Percentiles rank a stretch among this genome's conserved stretches.
Evolutionary conservation across 257 asterid species (phyloP).

Genomic region (Solanum chiquidenum): DNA sequence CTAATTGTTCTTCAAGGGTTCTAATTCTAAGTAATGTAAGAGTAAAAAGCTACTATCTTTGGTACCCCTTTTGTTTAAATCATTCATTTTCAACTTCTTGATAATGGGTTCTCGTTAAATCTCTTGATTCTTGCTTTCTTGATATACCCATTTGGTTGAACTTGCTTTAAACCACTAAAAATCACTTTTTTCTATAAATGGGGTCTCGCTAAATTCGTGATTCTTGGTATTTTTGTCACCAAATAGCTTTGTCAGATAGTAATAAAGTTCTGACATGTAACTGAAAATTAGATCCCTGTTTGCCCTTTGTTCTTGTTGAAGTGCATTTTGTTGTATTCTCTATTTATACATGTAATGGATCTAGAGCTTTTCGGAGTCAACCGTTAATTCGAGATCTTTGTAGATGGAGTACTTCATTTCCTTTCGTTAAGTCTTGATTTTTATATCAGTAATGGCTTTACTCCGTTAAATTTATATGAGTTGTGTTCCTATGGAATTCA

Average conservation of each 20-base stretch:
- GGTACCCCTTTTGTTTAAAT: background rate
- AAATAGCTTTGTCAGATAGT: background rate
- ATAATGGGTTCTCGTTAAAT: constrained; percentile 1
- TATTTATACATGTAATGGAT: background rate
- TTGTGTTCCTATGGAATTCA: background rate
- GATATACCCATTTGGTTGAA: background rate
- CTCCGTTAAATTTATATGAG: background rate
- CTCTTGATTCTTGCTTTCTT: background rate
- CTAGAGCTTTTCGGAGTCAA: background rate
- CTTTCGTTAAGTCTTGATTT: background rate
- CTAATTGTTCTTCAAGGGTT: background rate
- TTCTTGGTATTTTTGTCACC: background rate
- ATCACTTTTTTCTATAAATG: background rate
- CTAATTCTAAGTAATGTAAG: background rate
- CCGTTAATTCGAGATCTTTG: background rate
- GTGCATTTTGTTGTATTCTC: background rate
- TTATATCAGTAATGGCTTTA: background rate
- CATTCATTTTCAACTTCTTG: background rate
- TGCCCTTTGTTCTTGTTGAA: background rate
- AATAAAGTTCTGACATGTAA: constrained; percentile 1
- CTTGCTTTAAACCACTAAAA: background rate
- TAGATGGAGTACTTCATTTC: background rate
- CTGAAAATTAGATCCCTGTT: constrained; percentile 1
- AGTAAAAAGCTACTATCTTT: background rate
- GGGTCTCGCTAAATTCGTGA: constrained; percentile 7